Evolutionary conservation across 2,329 filamentous ascomycete species (phyloP), one percentile per base, ranked within the genome.

Genomic region (Fusarium sp.): DNA sequence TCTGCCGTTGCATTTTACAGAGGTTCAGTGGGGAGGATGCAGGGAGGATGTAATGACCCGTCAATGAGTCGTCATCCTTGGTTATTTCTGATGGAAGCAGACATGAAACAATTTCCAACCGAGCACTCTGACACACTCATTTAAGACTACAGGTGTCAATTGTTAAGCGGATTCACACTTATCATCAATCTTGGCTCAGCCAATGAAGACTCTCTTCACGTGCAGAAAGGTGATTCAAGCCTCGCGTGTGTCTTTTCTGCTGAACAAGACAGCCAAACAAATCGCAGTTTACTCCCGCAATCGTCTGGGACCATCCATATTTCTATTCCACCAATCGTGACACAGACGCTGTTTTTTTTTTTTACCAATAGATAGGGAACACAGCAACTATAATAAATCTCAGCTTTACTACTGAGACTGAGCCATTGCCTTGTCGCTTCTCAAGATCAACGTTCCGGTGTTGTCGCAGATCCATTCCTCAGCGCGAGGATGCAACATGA

Each of bases 21-120:
- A 23, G 23, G 5, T 23, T 23, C 23, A 23, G 7, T 11, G 18
- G 26, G 20, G 32, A 37, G 32, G 30, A 53, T 56, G 60, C 64
- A 65, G 49, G 45, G 55, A 45, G 27, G 14, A 41, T 40, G 45
- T 37, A 55, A 53, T 49, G 50, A 45, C 48, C 58, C 52, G 46
- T 73, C 50, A 64, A 64, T 56, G 7, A 54, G 58, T 54, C 69
- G 64, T 72, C 56, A 71, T 72, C 27, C 41, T 46, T 40, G 38
- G 17, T 17, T 42, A 41, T 35, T 41, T n/a, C 14, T 23, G 37
- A 68, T 41, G 17, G 37, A 68, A 27, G 30, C 37, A 14, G 33
- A 50, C 45, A 38, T 20, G n/a, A 37, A 48, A 46, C n/a, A 32
- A 38, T 27, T 32, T 40, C 35, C 42, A 37, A 35, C 46, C 32